Base-by-base conservation (phyloP, 139 green algal genomes). In the Chlorella vulgaris region DNA sequence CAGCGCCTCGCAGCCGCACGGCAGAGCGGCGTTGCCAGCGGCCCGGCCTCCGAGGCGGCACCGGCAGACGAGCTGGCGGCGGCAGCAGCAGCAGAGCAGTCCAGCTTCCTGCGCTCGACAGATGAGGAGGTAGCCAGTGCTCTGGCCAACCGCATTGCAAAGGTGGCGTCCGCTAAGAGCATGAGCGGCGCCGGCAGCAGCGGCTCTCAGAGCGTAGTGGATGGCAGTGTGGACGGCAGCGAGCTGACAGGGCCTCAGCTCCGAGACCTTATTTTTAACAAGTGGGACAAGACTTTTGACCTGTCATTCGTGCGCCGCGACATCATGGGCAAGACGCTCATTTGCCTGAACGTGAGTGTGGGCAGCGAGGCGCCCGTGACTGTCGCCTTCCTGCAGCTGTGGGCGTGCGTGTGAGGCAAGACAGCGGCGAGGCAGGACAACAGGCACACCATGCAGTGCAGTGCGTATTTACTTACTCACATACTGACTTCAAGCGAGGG, bases 271-370 rank as follows among this genome's bases (percentile, higher is more conserved):
- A 53, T 90, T 1, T 33, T 78, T 1, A 15, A 13, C 1, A 88
- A 88, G 69, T 88, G 81, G 43, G 86, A 75, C 53, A 82, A 82
- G 55, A 39, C 65, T 2, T 81, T 86, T 39, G 86, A 90, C 39
- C 60, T 90, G 2, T 71, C 74, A 19, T 85, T 89, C 50, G 81
- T 89, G 29, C 76, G 81, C 31, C 70, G 84, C 29, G 75, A 89
- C 76, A 67, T 87, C 18, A 62, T 82, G 19, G 76, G 76, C 61
- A 87, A 87, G 68, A 84, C 83, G 33, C 55, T 87, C 21, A 80
- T 87, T 38, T 74, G 60, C 40, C 68, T 87, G 28, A 87, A 87
- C 40, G 51, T 84, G 26, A 80, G 66, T 8, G 68, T 39, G 8
- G 31, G 21, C 33, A 31, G 33, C n/a, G 19, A 70, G 63, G 29